These are phyloP conservation scores for Hemisphaericaspora subhashii DNA, from an alignment of 1,139 yeast species.

Conservation along the genomic window DNA sequence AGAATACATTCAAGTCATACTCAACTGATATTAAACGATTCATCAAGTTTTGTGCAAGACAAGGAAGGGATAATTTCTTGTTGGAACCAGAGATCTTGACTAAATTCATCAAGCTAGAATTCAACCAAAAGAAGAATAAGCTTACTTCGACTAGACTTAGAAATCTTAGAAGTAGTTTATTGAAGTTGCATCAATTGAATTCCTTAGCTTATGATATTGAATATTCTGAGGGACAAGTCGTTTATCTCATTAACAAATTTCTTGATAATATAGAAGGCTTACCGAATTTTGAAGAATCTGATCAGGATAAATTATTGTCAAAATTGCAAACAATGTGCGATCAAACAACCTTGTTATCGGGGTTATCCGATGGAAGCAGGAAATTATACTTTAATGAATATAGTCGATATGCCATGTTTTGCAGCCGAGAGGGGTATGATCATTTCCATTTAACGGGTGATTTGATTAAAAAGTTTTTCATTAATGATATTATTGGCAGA, in stretches of 20 bases:
- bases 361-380: constrained; percentile 13
- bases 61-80: constrained; percentile 13
- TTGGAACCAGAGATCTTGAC: constrained; percentile 14
- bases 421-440: constrained; percentile 11
- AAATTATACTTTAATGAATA: constrained; percentile 15
- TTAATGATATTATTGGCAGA: constrained; percentile 9
- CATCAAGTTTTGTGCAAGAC: constrained; percentile 15
- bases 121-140: constrained; percentile 8
- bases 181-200: constrained; percentile 16
- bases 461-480: constrained; percentile 10
- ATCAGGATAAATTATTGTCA: constrained; percentile 8
- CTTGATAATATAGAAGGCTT: constrained; percentile 7
- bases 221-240: constrained; percentile 50
- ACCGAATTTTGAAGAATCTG: background rate
- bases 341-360: constrained; percentile 11
- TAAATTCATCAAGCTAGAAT: constrained; percentile 13
- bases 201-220: constrained; percentile 15
- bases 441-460: constrained; percentile 15
- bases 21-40: constrained; percentile 16
- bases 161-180: constrained; percentile 15
- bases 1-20: constrained; percentile 16
- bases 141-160: constrained; percentile 8
- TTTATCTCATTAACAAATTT: constrained; percentile 43
- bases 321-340: constrained; percentile 12
- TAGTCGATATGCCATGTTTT: constrained; percentile 16